A percentile compares a stretch with the other conserved stretches of the same genome.
These are phyloP conservation scores for Amanita jacksonii DNA, from an alignment of 768 basidiomycete species.

Conservation along the genomic window DNA sequence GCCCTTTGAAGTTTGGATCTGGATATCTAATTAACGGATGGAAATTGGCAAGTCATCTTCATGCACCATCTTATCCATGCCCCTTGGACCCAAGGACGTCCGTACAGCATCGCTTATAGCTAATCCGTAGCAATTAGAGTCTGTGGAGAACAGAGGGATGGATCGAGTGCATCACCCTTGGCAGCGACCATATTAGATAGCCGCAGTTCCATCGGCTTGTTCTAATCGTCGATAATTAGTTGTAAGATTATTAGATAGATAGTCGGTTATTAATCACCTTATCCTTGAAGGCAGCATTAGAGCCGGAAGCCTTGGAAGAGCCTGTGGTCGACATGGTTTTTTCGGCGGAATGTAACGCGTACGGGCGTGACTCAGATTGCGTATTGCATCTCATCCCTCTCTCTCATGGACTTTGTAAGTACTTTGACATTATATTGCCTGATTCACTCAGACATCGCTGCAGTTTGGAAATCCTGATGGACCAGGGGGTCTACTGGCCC, in stretches of 20 bases:
- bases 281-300: slow-evolving; percentile 81
- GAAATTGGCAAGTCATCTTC: slow-evolving; percentile 8
- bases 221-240: slow-evolving; percentile 98
- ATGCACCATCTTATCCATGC: slow-evolving; percentile 98
- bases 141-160: slow-evolving; percentile 8
- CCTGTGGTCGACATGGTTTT: background rate
- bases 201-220: slow-evolving; percentile 97
- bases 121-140: slow-evolving; percentile 24
- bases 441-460: slow-evolving; percentile 2
- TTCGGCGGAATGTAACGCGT: slow-evolving; percentile 21
- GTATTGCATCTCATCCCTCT: slow-evolving; percentile 8
- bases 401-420: slow-evolving; percentile 38
- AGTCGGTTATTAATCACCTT: slow-evolving; percentile 38
- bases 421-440: slow-evolving; percentile 7
- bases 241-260: slow-evolving; percentile 41
- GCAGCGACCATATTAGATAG: slow-evolving; percentile 97
- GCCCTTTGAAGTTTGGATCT: slow-evolving; percentile 96
- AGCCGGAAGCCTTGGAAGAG: slow-evolving; percentile 22
- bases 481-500: slow-evolving; percentile 53
- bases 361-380: slow-evolving; percentile 20
- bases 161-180: slow-evolving; percentile 50
- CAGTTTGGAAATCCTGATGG: slow-evolving; percentile 39
- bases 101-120: slow-evolving; percentile 97
- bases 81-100: slow-evolving; percentile 91
- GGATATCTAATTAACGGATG: slow-evolving; percentile 5